Evolutionary conservation across 495 filamentous ascomycete genomes (phyloP).

Genomic region (Hypoxylon fuscum): DNA sequence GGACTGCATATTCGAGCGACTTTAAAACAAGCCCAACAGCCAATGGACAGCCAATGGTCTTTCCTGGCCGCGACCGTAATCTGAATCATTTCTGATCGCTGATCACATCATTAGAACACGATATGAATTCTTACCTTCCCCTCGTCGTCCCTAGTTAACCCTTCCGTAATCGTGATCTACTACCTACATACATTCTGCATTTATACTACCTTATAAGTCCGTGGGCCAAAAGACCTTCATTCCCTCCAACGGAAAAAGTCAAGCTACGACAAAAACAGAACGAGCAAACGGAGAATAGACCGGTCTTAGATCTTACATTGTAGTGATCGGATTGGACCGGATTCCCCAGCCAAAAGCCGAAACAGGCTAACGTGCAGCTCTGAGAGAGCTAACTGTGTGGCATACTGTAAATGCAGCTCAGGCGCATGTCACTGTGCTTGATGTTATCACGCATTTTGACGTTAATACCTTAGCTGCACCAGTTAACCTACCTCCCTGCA

Average conservation of each 20-base stretch:
- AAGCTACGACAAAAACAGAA: constrained; percentile 15
- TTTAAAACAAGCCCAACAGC: constrained; percentile 13
- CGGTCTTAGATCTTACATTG: constrained; percentile 10
- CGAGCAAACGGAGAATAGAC: constrained; percentile 24
- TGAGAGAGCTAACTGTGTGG: constrained; percentile 19
- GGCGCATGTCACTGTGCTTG: constrained; percentile 12
- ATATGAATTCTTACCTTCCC: too few relatives aligned
- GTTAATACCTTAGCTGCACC: constrained; percentile 1
- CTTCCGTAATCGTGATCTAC: constrained; percentile 36
- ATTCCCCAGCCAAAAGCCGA: constrained; percentile 40
- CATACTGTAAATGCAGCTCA: constrained; percentile 17
- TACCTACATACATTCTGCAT: constrained; percentile 3
- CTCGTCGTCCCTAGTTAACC: constrained; percentile 21
- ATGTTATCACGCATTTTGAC: constrained; percentile 18
- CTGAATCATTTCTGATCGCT: constrained; percentile 38
- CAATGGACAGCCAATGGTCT: constrained; percentile 31
- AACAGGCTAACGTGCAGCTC: constrained; percentile 33
- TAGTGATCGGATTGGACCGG: constrained; percentile 33
- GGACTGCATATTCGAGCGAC: constrained; percentile 21
- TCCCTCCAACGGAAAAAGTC: too few relatives aligned
- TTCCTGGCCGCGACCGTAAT: constrained; percentile 31
- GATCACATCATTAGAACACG: constrained; percentile 37
- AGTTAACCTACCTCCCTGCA: neutral
- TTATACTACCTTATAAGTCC: too few relatives aligned
- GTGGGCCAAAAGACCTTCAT: too few relatives aligned